These are phyloP conservation scores for Globisporangium orthogonon DNA, from an alignment of 352 stramenopile genomes.

Conservation along the genomic window DNA sequence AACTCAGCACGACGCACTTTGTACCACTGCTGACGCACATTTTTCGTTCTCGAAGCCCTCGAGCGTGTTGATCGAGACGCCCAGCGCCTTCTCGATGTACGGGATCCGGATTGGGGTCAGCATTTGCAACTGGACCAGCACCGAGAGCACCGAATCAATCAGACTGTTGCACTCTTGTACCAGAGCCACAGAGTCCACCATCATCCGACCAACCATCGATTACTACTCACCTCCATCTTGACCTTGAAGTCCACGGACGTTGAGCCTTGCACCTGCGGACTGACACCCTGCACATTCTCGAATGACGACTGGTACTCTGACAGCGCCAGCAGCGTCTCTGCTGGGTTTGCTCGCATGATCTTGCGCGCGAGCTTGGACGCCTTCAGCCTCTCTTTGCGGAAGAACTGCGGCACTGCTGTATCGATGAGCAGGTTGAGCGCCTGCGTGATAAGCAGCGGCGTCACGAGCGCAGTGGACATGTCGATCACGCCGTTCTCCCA, in stretches of 20 bases:
- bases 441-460: conserved; percentile 78
- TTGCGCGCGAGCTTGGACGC: conserved; percentile 73
- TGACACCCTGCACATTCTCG: conserved; percentile 44
- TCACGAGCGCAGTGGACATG: conserved; percentile 85
- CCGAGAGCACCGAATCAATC: not conserved
- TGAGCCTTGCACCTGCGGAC: conserved; percentile 15
- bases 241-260: conserved; percentile 58
- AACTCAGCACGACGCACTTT: not conserved
- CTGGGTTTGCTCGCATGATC: conserved; percentile 77
- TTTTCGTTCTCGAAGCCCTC: conserved; percentile 83
- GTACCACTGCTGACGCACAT: conserved; percentile 22
- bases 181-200: not conserved
- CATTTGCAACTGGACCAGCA: conserved; percentile 61
- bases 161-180: not conserved
- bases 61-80: conserved; percentile 63
- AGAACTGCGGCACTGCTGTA: conserved; percentile 57
- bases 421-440: conserved; percentile 83
- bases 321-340: conserved; percentile 72
- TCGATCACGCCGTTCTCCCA: conserved; percentile 85
- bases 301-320: conserved; percentile 82
- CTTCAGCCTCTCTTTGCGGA: conserved; percentile 58
- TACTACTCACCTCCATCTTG: conserved; percentile 66
- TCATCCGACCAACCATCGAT: too few relatives aligned
- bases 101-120: conserved; percentile 84
- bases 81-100: conserved; percentile 78